Evolutionary conservation across 1,284 basidiomycete species (phyloP), one percentile per base, ranked within the genome.

Genomic region (Pulchroboletus neoregius): DNA sequence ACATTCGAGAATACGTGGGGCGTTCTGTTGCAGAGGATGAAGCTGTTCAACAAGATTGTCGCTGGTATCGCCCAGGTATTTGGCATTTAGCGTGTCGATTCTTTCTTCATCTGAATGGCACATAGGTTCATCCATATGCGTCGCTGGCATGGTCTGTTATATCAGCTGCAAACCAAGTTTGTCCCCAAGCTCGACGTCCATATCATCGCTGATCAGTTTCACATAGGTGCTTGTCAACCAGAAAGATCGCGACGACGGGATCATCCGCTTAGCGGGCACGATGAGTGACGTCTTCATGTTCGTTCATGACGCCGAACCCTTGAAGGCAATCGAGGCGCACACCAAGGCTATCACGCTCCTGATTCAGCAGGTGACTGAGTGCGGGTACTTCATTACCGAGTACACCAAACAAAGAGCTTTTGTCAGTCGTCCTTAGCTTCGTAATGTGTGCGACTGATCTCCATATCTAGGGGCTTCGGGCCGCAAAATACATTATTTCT

Each of bases 211-310:
- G 15, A 42, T 27, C 3, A 13, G n/a, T 4, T 12, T n/a, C 12
- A 13, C 12, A n/a, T 23, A 52, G 51, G 32, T 42, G 6, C 32
- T 49, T 11, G 7, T 52, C 1, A 28, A 41, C 4, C 42, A 51
- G 16, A 24, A 42, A 22, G 9, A 31, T 18, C 12, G 32, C 1
- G 33, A 52, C 15, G 30, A 39, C 5, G 15, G 16, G 8, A 15
- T 33, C 11, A 15, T 39, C n/a, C 30, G 23, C 15, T 22, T 39
- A 22, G 31, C 36, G n/a, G 23, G 24, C 2, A 16, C 30, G 18
- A 39, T 45, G 44, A 34, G 30, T 24, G 44, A 45, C 11, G 31
- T 28, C 2, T 24, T 45, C 5, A 2, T 9, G 1, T 45, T 39
- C 16, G 37, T 45, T 13, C 12, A 34, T 6, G 44, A 45, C 4